These are phyloP conservation scores for Solanum pimpinellifolium DNA, from an alignment of 257 asterid species.

Conservation along the genomic window DNA sequence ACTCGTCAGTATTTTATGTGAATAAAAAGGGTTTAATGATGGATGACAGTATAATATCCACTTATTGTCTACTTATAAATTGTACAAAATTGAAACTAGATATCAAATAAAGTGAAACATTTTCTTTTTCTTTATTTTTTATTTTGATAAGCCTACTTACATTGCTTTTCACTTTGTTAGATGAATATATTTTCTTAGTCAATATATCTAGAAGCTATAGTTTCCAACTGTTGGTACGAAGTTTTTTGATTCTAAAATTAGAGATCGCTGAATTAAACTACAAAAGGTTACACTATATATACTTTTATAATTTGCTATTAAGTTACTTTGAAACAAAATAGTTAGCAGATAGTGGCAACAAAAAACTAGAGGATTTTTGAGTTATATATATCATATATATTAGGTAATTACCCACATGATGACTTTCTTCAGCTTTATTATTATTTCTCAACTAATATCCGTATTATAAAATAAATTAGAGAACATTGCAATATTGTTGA, in stretches of 20 bases:
- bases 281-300: neutral
- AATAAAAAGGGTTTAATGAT: neutral
- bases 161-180: neutral
- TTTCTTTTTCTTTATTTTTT: neutral
- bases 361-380: neutral
- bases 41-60: neutral
- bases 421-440: neutral
- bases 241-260: neutral
- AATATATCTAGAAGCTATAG: neutral
- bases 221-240: neutral
- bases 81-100: neutral
- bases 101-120: neutral
- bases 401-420: neutral
- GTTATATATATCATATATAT: too few species aligned
- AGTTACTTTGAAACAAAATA: neutral
- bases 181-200: neutral
- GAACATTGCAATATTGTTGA: accelerated
- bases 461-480: too few species aligned
- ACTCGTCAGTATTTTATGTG: neutral
- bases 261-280: neutral
- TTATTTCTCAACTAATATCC: neutral
- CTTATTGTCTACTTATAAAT: neutral
- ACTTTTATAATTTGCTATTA: neutral
- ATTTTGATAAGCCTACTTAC: neutral
- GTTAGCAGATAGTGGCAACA: neutral